Evolutionary conservation across 768 basidiomycete genomes (phyloP).

Genomic region (Candolleomyces eurysporus): DNA sequence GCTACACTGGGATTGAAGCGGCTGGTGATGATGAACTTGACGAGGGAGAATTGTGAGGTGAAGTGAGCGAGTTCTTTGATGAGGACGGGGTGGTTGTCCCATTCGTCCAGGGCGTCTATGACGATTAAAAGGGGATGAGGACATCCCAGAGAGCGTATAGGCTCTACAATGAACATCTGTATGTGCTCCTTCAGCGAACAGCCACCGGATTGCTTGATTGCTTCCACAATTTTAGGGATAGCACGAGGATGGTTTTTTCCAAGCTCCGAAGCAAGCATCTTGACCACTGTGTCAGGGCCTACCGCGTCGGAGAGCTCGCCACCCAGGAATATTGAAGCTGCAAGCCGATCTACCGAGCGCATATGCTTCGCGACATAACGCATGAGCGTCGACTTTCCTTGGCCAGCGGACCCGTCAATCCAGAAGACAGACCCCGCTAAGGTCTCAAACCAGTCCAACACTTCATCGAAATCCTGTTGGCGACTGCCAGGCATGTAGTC

Average conservation of each 20-base stretch:
- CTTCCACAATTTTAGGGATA: neutral
- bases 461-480: too few species aligned
- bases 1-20: neutral
- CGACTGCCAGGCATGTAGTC: too few species aligned
- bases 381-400: constrained; percentile 9
- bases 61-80: constrained; percentile 3
- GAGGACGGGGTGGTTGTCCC: neutral
- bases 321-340: neutral
- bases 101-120: constrained; percentile 11
- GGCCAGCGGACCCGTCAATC: constrained; percentile 8
- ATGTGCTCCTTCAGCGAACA: neutral
- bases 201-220: neutral
- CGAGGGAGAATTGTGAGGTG: neutral
- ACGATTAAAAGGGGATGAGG: constrained; percentile 4
- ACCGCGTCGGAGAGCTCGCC: neutral
- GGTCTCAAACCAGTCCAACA: too few species aligned
- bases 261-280: constrained; percentile 9
- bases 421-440: neutral
- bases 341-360: constrained; percentile 1
- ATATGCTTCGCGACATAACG: constrained; percentile 1
- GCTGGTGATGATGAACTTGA: constrained; percentile 10
- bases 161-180: neutral
- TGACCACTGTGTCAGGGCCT: constrained; percentile 4
- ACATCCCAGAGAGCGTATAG: constrained; percentile 1
- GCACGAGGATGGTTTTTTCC: neutral